Percentiles rank a stretch among this genome's conserved stretches.
Conservation (phyloP, 1,284 basidiomycete species). For the Heterobasidion annosum region DNA sequence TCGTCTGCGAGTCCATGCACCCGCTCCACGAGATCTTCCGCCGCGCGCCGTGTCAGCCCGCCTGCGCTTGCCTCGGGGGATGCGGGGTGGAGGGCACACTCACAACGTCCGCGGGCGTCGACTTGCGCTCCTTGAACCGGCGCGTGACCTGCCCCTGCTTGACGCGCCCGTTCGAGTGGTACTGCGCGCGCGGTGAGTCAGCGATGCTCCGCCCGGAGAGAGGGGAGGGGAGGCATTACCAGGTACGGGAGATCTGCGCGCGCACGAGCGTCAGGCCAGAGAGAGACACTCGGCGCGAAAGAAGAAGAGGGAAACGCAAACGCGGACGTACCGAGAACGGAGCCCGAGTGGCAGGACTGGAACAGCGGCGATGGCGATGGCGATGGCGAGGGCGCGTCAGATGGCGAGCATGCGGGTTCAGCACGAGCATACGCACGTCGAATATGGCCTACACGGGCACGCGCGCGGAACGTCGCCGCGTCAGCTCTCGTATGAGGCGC, state of each 20-base stretch:
- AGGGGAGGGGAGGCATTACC: constrained; percentile 23
- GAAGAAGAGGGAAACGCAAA: no score
- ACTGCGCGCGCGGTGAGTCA: constrained; percentile 26
- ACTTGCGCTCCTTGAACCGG: constrained; percentile 21
- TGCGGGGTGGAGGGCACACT: no score
- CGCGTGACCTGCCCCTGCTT: constrained; percentile 39
- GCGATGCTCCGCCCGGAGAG: not conserved
- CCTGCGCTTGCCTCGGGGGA: no score
- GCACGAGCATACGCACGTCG: constrained; percentile 38
- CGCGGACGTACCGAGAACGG: constrained; percentile 39
- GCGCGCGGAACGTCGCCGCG: not conserved
- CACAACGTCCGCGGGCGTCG: constrained; percentile 43
- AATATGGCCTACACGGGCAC: constrained; percentile 44
- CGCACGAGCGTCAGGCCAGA: not conserved
- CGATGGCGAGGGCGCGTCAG: not conserved
- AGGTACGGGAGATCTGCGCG: constrained; percentile 51
- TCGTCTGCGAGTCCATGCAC: constrained; percentile 91
- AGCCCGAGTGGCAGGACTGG: constrained; percentile 58
- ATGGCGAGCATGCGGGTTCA: not conserved
- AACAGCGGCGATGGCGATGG: constrained; percentile 1
- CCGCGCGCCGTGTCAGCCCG: no score
- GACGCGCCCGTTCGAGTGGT: constrained; percentile 48
- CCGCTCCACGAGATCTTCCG: constrained; percentile 73
- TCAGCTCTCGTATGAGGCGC: no score
- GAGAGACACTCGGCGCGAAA: not conserved